A percentile compares a stretch with the other conserved stretches of the same genome.
Conservation (phyloP, 2,329 filamentous ascomycete species). For the Epichloe glyceriae region DNA sequence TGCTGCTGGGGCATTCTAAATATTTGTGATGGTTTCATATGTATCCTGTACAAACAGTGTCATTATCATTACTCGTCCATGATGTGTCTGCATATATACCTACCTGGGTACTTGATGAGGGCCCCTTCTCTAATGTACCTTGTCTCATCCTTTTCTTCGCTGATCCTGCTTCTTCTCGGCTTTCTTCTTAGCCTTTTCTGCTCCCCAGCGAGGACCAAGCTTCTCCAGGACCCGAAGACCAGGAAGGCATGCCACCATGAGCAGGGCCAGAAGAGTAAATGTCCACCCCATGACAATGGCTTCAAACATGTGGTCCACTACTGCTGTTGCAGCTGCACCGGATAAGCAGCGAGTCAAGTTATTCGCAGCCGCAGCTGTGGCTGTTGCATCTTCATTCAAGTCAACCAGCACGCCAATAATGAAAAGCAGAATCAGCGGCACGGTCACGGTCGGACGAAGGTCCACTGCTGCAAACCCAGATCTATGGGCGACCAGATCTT, state of each 20-base stretch:
- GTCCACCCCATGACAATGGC: conserved; percentile 48
- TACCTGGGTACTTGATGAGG: neutral
- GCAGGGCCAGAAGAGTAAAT: conserved; percentile 43
- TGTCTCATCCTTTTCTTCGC: neutral
- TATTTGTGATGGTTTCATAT: neutral
- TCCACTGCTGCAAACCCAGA: neutral
- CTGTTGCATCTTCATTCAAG: conserved; percentile 45
- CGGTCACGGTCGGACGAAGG: conserved; percentile 32
- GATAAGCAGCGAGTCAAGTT: conserved; percentile 50
- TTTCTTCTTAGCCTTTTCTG: conserved; percentile 29
- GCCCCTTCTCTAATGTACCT: neutral
- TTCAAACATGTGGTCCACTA: conserved; percentile 45
- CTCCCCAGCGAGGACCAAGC: conserved; percentile 36
- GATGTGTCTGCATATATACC: neutral
- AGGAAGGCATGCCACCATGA: conserved; percentile 36
- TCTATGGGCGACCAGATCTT: neutral
- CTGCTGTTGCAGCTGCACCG: conserved; percentile 44
- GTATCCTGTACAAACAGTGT: neutral
- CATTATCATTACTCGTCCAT: neutral
- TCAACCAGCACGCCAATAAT: conserved; percentile 49
- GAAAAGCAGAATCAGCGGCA: conserved; percentile 42
- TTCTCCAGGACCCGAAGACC: conserved; percentile 35
- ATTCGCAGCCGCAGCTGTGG: conserved; percentile 50
- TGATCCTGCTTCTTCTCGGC: neutral
- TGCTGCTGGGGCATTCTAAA: neutral